phyloP scores from a whole-genome alignment of 352 stramenopile genomes.

The Elongisporangium undulatum region DNA sequence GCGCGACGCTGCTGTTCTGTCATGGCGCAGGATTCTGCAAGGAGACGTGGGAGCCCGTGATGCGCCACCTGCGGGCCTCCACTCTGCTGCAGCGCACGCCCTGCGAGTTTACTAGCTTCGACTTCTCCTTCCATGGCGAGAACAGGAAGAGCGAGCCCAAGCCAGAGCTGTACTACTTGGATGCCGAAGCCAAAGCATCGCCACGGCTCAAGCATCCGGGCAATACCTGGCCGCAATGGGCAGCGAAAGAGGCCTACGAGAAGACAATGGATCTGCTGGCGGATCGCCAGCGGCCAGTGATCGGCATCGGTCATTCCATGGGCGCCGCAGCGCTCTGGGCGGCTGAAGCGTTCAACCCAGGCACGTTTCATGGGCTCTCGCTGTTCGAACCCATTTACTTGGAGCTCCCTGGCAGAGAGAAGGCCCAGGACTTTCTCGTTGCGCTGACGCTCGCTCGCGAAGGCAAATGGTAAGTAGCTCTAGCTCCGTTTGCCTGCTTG shows the following conservation, averaged over 20 bases:
- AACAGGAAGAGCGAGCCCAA: conserved; percentile 23
- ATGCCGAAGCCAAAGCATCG: conserved; percentile 1
- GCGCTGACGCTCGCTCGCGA: conserved; percentile 18
- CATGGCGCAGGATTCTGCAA: conserved; percentile 40
- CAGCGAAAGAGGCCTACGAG: conserved; percentile 4
- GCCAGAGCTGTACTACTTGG: background rate
- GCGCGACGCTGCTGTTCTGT: conserved; percentile 25
- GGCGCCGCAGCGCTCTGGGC: conserved; percentile 27
- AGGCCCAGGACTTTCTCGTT: conserved; percentile 22
- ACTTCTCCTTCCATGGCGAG: conserved; percentile 37
- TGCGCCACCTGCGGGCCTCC: conserved; percentile 14
- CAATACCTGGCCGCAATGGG: conserved; percentile 18
- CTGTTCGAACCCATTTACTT: conserved; percentile 46
- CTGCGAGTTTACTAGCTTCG: conserved; percentile 15
- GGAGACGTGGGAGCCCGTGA: conserved; percentile 31
- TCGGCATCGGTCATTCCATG: conserved; percentile 54
- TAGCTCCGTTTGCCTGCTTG: background rate
- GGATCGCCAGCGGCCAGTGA: conserved; percentile 15
- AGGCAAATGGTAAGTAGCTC: conserved; percentile 17
- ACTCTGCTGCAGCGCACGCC: conserved; percentile 12
- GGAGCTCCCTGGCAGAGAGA: background rate
- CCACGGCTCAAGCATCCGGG: conserved; percentile 32
- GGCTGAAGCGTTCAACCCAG: conserved; percentile 20
- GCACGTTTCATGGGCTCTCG: conserved; percentile 37
- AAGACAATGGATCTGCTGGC: conserved; percentile 9